Conservation (phyloP, 352 stramenopile genomes). For the Thraustochytrium striatum region DNA sequence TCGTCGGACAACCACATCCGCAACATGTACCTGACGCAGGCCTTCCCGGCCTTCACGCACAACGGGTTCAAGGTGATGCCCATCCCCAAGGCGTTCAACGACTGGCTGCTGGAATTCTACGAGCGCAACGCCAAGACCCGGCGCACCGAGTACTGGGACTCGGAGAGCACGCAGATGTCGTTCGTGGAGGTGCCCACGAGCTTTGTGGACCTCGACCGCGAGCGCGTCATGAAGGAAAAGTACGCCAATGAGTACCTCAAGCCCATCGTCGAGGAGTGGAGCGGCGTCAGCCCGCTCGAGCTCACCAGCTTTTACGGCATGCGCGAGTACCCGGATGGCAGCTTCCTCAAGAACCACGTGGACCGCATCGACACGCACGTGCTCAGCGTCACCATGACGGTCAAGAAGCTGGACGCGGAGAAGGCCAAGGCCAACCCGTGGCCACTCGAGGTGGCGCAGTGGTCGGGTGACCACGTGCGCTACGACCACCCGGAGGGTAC, state of each 20-base stretch:
- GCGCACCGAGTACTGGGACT: conserved; percentile 38
- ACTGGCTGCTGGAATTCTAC: conserved; percentile 42
- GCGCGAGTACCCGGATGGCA: conserved; percentile 43
- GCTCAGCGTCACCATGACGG: conserved; percentile 28
- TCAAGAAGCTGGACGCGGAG: conserved; percentile 46
- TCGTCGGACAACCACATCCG: conserved; percentile 43
- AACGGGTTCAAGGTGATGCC: conserved; percentile 40
- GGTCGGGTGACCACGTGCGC: conserved; percentile 32
- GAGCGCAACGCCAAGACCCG: conserved; percentile 18
- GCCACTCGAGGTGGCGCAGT: conserved; percentile 45
- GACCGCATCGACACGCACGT: conserved; percentile 51
- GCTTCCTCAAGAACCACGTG: conserved; percentile 43
- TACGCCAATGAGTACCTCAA: conserved; percentile 47
- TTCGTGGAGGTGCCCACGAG: conserved; percentile 33
- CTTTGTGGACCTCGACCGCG: conserved; percentile 42
- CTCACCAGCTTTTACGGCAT: conserved; percentile 48
- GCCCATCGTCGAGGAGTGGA: conserved; percentile 49
- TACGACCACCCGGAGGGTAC: conserved; percentile 43
- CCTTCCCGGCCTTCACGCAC: conserved; percentile 41
- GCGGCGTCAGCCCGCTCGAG: conserved; percentile 16
- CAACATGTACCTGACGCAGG: conserved; percentile 39
- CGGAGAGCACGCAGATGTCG: conserved; percentile 34
- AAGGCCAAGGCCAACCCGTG: conserved; percentile 29
- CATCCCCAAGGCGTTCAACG: conserved; percentile 8
- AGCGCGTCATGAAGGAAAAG: conserved; percentile 23